Base-by-base conservation (phyloP, 2,329 filamentous ascomycete species). In the Cordyceps cateniannulata region DNA sequence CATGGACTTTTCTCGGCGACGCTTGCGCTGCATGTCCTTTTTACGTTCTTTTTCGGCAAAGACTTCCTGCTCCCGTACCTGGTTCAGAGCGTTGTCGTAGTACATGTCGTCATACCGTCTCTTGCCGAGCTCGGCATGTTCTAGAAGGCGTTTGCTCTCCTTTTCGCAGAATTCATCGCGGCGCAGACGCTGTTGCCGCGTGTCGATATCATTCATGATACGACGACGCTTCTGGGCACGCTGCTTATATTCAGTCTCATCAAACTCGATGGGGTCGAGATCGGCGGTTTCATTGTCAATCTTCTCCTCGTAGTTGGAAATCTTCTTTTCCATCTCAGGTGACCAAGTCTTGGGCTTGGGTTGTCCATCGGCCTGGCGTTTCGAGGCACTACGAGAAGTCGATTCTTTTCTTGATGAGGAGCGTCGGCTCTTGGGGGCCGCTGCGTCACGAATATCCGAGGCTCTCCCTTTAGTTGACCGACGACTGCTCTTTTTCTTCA, bases 11-110 rank as follows among this genome's bases (percentile, higher is more conserved):
- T 98, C 93, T 20, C 95, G 89, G 48, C 95, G 88, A 63, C 95
- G 86, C 78, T 98, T 99, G 65, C 95, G 89, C 73, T 99, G 95
- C 91, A 99, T 98, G 71, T 99, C 95, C 79, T 99, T 99, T 80
- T 99, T 99, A 65, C 95, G 91, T 76, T 99, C 95, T 77, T 99
- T 99, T 75, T 99, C 95, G 63, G 93, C 92, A 63, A 89, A 89
- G 8, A 97, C 81, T 72, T 97, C 93, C 66, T 91, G 91, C 63
- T 92, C 89, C 66, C 95, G 90, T 2, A 98, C 93, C 68, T 96
- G 89, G 58, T 89, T 85, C 62, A 93, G 83, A 1, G 95, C 93
- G 45, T 89, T 87, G 20, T 90, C 85, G 70, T 92, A 93, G 71
- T 95, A 87, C 50, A 87, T 79, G 16, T 89, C 82, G 62, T 90